phyloP scores from a whole-genome alignment of 805 yeast genomes.

The Grigorovia jiainica region DNA sequence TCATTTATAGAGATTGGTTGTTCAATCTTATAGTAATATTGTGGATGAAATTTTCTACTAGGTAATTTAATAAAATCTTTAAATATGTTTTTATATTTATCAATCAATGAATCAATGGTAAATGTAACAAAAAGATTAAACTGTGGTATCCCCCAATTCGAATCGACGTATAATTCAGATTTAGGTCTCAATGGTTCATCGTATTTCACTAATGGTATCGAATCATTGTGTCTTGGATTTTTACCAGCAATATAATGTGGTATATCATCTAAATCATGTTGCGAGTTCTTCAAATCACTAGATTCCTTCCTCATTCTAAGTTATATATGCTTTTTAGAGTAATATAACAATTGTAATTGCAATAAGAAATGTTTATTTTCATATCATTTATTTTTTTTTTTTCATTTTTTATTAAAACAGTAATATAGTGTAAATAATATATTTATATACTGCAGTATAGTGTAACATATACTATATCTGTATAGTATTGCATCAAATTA shows the following conservation, averaged over 20 bases:
- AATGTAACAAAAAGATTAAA: conserved; percentile 24
- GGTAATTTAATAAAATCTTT: conserved; percentile 65
- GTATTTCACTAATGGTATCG: conserved; percentile 18
- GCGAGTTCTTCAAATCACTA: conserved; percentile 6
- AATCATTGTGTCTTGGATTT: conserved; percentile 21
- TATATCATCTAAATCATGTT: conserved; percentile 1
- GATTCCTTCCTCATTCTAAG: too few relatives aligned
- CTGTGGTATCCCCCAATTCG: conserved; percentile 28
- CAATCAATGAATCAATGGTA: conserved; percentile 22
- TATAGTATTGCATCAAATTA: too few relatives aligned
- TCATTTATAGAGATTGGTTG: conserved; percentile 65
- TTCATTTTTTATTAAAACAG: too few relatives aligned
- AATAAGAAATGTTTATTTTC: background rate
- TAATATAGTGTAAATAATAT: too few relatives aligned
- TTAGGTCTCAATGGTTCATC: conserved; percentile 22
- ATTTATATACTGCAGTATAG: too few relatives aligned
- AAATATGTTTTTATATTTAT: conserved; percentile 22
- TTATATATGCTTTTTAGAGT: too few relatives aligned
- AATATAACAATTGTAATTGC: background rate
- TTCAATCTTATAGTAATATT: conserved; percentile 58
- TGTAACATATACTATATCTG: too few relatives aligned
- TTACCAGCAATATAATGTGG: conserved; percentile 24
- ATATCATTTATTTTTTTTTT: too few relatives aligned
- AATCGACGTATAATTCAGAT: conserved; percentile 22
- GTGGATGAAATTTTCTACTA: conserved; percentile 64